These are phyloP conservation scores for Penicillium paxilli DNA, from an alignment of 495 filamentous ascomycete species.

Conservation along the genomic window DNA sequence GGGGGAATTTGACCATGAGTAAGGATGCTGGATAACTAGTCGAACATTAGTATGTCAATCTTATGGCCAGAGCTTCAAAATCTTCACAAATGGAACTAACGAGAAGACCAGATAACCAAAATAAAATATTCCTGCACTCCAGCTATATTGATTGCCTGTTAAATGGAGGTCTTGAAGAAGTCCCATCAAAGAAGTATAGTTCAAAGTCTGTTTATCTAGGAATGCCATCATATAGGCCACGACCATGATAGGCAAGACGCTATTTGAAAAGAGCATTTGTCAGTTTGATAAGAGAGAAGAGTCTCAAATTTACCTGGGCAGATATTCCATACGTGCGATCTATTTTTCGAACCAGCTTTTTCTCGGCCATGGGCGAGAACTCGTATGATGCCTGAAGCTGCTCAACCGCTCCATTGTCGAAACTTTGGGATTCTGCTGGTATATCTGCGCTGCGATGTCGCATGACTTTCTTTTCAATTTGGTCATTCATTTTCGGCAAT, in stretches of 20 bases:
- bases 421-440: constrained; percentile 8
- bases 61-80: no score
- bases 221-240: constrained; percentile 44
- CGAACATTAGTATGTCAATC: neutral
- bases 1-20: constrained; percentile 38
- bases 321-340: constrained; percentile 12
- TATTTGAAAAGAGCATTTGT: neutral
- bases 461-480: neutral
- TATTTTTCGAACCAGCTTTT: constrained; percentile 24
- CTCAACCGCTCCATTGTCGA: constrained; percentile 19
- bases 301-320: no score
- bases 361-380: constrained; percentile 19
- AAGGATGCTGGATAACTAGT: constrained; percentile 34
- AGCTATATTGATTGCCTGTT: constrained; percentile 52
- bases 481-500: neutral
- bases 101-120: constrained; percentile 56
- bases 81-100: no score
- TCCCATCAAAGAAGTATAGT: constrained; percentile 37
- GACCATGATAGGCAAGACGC: constrained; percentile 27
- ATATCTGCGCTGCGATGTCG: neutral
- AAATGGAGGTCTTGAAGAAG: constrained; percentile 44
- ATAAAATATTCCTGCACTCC: constrained; percentile 55
- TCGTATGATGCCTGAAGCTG: constrained; percentile 1
- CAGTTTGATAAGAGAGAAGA: no score
- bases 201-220: constrained; percentile 54